A percentile compares a stretch with the other conserved stretches of the same genome.
These are phyloP conservation scores for Globisporangium emineosum DNA, from an alignment of 352 stramenopile genomes.

Conservation along the genomic window DNA sequence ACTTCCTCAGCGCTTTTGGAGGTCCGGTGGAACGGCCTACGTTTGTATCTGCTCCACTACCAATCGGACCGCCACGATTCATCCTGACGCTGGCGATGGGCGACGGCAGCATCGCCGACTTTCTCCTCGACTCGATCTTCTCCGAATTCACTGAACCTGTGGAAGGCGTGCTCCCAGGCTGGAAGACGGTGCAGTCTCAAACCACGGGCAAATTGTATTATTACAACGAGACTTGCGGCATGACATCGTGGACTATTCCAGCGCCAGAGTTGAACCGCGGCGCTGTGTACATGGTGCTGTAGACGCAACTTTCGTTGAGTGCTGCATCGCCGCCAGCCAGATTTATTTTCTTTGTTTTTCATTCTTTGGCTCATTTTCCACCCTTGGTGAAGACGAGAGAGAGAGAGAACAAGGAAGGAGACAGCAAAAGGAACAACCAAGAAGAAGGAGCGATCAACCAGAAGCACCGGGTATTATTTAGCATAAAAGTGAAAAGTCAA, in stretches of 20 bases:
- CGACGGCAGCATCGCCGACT: constrained; percentile 69
- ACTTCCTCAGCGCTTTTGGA: constrained; percentile 42
- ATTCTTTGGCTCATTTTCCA: neutral
- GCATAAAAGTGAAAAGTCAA: constrained; percentile 24
- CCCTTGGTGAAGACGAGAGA: neutral
- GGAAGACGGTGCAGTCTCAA: constrained; percentile 64
- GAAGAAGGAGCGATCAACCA: constrained; percentile 1
- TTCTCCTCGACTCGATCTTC: constrained; percentile 64
- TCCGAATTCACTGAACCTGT: constrained; percentile 41
- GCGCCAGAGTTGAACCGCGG: constrained; percentile 48
- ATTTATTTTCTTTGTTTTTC: neutral
- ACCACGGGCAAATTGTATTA: constrained; percentile 82
- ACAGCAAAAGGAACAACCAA: neutral
- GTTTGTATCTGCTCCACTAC: constrained; percentile 10
- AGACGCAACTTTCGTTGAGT: constrained; percentile 15
- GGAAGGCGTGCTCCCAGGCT: constrained; percentile 40
- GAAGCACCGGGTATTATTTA: constrained; percentile 23
- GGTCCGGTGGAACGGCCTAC: constrained; percentile 11
- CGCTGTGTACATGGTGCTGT: constrained; percentile 77
- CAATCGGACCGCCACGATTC: constrained; percentile 31
- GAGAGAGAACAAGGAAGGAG: neutral
- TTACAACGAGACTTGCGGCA: constrained; percentile 73
- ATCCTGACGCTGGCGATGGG: constrained; percentile 56
- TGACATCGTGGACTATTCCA: constrained; percentile 77
- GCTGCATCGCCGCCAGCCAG: neutral